These are phyloP conservation scores for Trichosporon sp. DNA, from an alignment of 1,284 basidiomycete species.

Conservation along the genomic window DNA sequence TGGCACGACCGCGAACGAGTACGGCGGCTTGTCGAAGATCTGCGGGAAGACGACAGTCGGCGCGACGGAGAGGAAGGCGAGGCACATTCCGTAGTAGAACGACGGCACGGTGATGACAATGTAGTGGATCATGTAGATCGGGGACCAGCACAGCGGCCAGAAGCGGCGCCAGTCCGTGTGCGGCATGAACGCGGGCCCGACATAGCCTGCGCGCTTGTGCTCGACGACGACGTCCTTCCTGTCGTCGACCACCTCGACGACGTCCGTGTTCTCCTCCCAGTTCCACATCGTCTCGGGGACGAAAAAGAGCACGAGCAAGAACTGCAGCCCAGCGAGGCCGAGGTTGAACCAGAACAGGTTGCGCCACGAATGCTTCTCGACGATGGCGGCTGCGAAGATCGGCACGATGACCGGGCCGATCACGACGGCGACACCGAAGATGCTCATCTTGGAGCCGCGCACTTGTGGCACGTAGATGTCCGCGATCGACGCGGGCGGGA, in stretches of 20 bases:
- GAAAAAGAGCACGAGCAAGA: slow-evolving; percentile 27
- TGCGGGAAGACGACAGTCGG: slow-evolving; percentile 43
- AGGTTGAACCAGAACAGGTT: slow-evolving; percentile 42
- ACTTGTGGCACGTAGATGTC: slow-evolving; percentile 37
- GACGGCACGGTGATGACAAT: slow-evolving; percentile 31
- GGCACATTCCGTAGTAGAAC: slow-evolving; percentile 43
- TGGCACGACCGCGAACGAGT: slow-evolving; percentile 33
- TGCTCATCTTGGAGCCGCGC: slow-evolving; percentile 41
- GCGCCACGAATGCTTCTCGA: slow-evolving; percentile 29
- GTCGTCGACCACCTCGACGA: background rate
- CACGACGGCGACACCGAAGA: slow-evolving; percentile 33
- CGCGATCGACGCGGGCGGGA: slow-evolving; percentile 32
- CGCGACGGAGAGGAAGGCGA: slow-evolving; percentile 41
- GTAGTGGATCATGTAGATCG: slow-evolving; percentile 34
- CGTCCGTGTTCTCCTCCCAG: slow-evolving; percentile 5
- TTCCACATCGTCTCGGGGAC: slow-evolving; percentile 47
- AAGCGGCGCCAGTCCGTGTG: slow-evolving; percentile 40
- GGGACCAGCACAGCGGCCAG: slow-evolving; percentile 26
- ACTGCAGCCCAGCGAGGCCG: slow-evolving; percentile 26
- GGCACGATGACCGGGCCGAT: slow-evolving; percentile 41
- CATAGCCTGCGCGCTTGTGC: background rate
- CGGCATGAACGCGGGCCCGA: slow-evolving; percentile 41
- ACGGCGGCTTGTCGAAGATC: slow-evolving; percentile 40
- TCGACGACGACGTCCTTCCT: background rate
- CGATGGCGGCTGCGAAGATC: slow-evolving; percentile 39